These are phyloP conservation scores for Arabis alpina DNA, from an alignment of 345 rosid genomes.

Conservation along the genomic window DNA sequence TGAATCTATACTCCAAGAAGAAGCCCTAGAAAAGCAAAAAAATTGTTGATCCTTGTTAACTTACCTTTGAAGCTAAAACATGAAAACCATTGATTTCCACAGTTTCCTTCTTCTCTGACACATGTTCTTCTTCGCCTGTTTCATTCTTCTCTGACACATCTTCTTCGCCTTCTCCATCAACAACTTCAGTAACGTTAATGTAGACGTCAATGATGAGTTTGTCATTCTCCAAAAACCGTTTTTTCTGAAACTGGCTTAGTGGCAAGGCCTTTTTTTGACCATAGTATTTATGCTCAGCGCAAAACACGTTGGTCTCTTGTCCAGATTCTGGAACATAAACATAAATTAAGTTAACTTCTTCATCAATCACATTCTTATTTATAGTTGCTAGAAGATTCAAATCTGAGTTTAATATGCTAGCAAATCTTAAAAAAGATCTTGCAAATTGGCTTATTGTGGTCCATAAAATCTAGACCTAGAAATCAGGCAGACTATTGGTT, in stretches of 20 bases:
- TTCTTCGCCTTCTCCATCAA: neutral
- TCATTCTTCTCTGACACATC: neutral
- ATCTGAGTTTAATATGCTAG: neutral
- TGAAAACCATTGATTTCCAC: conserved; percentile 3
- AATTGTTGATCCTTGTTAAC: neutral
- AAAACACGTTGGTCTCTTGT: neutral
- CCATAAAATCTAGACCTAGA: too few species aligned
- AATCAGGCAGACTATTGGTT: too few species aligned
- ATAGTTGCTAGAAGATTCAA: neutral
- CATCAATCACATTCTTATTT: too few species aligned
- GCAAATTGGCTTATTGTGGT: too few species aligned
- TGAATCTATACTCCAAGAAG: neutral
- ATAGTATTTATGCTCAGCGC: neutral
- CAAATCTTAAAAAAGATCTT: too few species aligned
- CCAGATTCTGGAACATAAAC: neutral
- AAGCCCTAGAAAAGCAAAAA: too few species aligned
- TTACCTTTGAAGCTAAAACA: neutral
- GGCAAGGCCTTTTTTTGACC: neutral
- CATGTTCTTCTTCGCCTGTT: neutral
- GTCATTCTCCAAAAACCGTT: conserved; percentile 1
- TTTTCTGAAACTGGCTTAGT: neutral
- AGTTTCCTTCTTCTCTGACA: neutral
- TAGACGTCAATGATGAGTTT: conserved; percentile 3
- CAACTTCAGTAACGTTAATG: neutral
- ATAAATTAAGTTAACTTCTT: too few species aligned